These are phyloP conservation scores for Hemileccinum rubropunctum DNA, from an alignment of 768 basidiomycete genomes.

Conservation along the genomic window DNA sequence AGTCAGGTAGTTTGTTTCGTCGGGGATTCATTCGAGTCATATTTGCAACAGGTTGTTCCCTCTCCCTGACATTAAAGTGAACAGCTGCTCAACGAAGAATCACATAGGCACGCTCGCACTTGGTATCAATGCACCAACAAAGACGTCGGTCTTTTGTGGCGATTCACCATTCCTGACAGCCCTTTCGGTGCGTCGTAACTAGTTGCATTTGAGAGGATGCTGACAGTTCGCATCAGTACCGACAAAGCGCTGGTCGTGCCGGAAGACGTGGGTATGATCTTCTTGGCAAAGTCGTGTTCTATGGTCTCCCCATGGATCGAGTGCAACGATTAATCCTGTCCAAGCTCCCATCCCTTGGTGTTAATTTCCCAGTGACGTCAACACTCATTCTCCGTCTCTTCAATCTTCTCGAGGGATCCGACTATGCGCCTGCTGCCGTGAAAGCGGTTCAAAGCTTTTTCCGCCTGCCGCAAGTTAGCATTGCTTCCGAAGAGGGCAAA, in stretches of 20 bases:
- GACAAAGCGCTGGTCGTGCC: conserved; percentile 72
- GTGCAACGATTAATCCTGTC: conserved; percentile 65
- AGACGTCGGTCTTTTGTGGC: conserved; percentile 60
- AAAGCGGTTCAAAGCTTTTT: conserved; percentile 52
- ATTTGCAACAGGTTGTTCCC: conserved; percentile 54
- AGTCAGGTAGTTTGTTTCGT: conserved; percentile 43
- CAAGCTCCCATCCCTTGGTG: conserved; percentile 56
- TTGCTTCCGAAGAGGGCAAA: conserved; percentile 51
- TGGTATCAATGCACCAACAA: conserved; percentile 74
- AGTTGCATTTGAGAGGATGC: not conserved
- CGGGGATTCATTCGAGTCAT: conserved; percentile 61
- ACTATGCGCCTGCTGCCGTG: conserved; percentile 45
- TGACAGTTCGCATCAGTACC: conserved; percentile 42
- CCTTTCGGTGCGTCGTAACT: conserved; percentile 45
- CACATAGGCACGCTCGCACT: conserved; percentile 61
- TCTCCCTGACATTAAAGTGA: not conserved
- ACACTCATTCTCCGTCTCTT: conserved; percentile 64
- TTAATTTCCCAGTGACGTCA: conserved; percentile 64
- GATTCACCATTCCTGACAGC: conserved; percentile 62
- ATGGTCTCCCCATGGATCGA: conserved; percentile 60
- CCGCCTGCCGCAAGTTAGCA: conserved; percentile 55
- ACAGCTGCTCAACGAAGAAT: not conserved
- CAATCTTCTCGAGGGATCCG: conserved; percentile 62
- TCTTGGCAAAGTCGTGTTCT: conserved; percentile 70
- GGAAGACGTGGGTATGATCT: conserved; percentile 71